These are phyloP conservation scores for Penstemon barbatus DNA, from an alignment of 257 asterid genomes.

Conservation along the genomic window DNA sequence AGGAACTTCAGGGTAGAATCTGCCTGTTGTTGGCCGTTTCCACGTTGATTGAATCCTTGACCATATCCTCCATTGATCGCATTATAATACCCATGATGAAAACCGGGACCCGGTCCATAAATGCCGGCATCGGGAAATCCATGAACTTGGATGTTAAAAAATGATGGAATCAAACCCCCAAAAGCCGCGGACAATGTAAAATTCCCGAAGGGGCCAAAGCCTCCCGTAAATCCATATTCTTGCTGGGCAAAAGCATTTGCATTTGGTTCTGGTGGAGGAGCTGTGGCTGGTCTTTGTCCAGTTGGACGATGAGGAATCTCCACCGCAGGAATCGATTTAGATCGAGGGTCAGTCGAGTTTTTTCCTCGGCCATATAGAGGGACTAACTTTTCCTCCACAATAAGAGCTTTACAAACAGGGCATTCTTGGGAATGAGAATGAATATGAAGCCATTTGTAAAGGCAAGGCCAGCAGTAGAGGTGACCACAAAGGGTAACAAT, in stretches of 20 bases:
- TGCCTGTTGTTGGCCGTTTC: constrained; percentile 68
- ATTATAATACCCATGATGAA: constrained; percentile 52
- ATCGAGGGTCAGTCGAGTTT: constrained; percentile 38
- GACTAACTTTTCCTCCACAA: constrained; percentile 44
- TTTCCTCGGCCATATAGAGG: constrained; percentile 46
- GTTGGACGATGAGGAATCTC: constrained; percentile 59
- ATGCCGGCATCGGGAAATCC: constrained; percentile 46
- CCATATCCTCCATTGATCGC: constrained; percentile 41
- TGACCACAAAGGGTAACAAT: constrained; percentile 48
- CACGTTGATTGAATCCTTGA: constrained; percentile 42
- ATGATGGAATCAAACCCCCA: constrained; percentile 53
- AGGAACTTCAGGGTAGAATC: constrained; percentile 65
- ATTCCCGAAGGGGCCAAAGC: constrained; percentile 53
- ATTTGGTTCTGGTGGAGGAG: constrained; percentile 50
- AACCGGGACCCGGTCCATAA: constrained; percentile 67
- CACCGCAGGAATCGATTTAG: constrained; percentile 48
- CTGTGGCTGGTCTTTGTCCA: constrained; percentile 62
- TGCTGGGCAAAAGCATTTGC: constrained; percentile 42
- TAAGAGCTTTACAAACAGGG: constrained; percentile 49
- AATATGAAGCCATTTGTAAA: constrained; percentile 49
- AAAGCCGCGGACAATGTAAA: constrained; percentile 47
- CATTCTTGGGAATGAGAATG: constrained; percentile 45
- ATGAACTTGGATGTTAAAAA: constrained; percentile 53
- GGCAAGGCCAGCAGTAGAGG: constrained; percentile 52
- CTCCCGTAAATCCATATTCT: constrained; percentile 50